phyloP scores from a whole-genome alignment of 2,329 filamentous ascomycete genomes.

The Hypoxylon sp. region DNA sequence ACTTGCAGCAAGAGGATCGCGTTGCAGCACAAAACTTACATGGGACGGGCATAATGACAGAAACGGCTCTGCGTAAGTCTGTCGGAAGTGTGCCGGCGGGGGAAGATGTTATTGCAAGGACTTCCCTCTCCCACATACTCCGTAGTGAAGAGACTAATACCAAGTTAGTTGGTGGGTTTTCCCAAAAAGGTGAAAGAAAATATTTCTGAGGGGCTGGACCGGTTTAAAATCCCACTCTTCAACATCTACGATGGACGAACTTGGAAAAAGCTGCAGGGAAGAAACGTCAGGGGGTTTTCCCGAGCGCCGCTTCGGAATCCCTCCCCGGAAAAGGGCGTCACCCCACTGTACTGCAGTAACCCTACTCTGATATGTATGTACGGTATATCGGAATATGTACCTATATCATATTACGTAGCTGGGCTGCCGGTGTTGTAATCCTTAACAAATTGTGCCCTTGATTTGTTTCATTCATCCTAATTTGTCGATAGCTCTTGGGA shows the following conservation, averaged over 20 bases:
- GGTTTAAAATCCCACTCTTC: slow-evolving; percentile 37
- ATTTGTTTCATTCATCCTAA: slow-evolving; percentile 24
- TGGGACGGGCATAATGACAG: slow-evolving; percentile 33
- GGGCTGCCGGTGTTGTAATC: neutral
- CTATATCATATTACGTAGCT: slow-evolving; percentile 29
- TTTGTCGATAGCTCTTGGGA: slow-evolving; percentile 14
- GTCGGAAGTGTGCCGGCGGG: slow-evolving; percentile 34
- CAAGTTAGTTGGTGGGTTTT: slow-evolving; percentile 34
- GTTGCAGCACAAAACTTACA: slow-evolving; percentile 24
- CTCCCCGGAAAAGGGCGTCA: slow-evolving; percentile 40
- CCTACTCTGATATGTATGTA: slow-evolving; percentile 8
- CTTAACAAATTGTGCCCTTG: slow-evolving; percentile 8
- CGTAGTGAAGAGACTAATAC: slow-evolving; percentile 33
- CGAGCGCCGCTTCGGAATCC: slow-evolving; percentile 39
- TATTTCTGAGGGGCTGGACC: slow-evolving; percentile 32
- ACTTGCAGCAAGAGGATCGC: slow-evolving; percentile 31
- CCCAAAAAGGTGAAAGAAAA: slow-evolving; percentile 13
- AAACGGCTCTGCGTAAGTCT: slow-evolving; percentile 30
- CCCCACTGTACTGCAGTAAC: slow-evolving; percentile 32
- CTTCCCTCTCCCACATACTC: slow-evolving; percentile 20
- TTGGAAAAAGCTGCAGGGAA: slow-evolving; percentile 38
- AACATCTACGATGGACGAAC: slow-evolving; percentile 28
- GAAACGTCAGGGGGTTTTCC: slow-evolving; percentile 31
- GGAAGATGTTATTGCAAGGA: slow-evolving; percentile 38
- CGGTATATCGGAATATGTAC: slow-evolving; percentile 20